These are phyloP conservation scores for Lepidium didymum DNA, from an alignment of 345 rosid species.

Conservation along the genomic window DNA sequence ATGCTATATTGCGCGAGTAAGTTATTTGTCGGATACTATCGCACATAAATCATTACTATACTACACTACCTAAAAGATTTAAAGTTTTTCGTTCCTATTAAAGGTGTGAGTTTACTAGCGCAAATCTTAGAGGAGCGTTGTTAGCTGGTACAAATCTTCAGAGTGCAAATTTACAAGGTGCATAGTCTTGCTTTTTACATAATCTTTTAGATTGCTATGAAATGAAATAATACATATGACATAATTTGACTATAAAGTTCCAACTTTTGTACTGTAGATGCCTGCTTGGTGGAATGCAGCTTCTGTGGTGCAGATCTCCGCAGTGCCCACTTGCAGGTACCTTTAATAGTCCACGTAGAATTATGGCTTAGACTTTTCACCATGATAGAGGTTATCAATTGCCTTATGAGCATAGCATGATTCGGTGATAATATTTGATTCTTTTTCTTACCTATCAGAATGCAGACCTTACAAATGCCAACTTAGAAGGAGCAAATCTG, in stretches of 20 bases:
- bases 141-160: slow-evolving; percentile 88
- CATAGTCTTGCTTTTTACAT: slow-evolving; percentile 7
- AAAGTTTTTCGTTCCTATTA: slow-evolving; percentile 32
- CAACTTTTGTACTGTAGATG: slow-evolving; percentile 46
- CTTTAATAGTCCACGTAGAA: not conserved
- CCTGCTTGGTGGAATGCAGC: slow-evolving; percentile 77
- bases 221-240: not conserved
- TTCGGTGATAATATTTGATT: not conserved
- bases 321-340: slow-evolving; percentile 87
- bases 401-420: not conserved
- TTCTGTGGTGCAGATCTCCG: slow-evolving; percentile 88
- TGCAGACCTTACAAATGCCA: slow-evolving; percentile 92
- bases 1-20: slow-evolving; percentile 94
- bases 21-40: slow-evolving; percentile 18
- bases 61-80: not conserved
- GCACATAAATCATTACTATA: not conserved
- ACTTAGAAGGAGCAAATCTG: slow-evolving; percentile 86
- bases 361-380: not conserved
- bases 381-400: not conserved
- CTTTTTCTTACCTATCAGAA: slow-evolving; percentile 36
- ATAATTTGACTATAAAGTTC: not conserved
- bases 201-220: not conserved
- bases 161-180: slow-evolving; percentile 93
- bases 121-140: slow-evolving; percentile 82
- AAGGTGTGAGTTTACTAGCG: slow-evolving; percentile 93